Base-by-base conservation (phyloP, 345 rosid genomes). In the Arabidopsis arenosa region DNA sequence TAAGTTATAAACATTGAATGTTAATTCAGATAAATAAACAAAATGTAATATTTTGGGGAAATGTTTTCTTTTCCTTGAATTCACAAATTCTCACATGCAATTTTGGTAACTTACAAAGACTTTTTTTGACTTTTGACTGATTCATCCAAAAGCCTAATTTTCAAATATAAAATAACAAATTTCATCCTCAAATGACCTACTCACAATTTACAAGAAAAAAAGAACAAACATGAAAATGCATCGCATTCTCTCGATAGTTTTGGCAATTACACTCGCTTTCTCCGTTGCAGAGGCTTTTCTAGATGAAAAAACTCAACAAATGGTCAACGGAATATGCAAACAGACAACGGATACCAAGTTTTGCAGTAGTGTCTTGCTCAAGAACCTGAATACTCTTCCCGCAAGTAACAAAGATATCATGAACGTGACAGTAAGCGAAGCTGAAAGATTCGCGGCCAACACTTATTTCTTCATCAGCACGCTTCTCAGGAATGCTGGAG, bases 401-500 rank as follows among this genome's bases (percentile, higher is more conserved):
- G 73, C 73, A 64, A 58, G 68, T 73, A 58, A 48, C 41, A 72
- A 72, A 40, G 81, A 72, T 40, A 63, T 78, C 41, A 7, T 57
- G 73, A 78, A 78, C 62, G 63, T 58, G 68, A 78, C 81, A 8
- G 36, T 78, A 9, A 51, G 9, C 65, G 48, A 13, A 57, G 72
- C 73, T 30, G 57, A 65, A 49, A 72, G 48, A n/a, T 18, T 49
- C 63, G 49, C 75, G 1, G 68, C 53, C 5, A 72, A 65, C 12
- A 65, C 77, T 0, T 28, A 56, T 51, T 78, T 78, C 68, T 78
- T 65, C 81, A 65, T 78, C 68, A 49, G 63, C 49, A 57, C 61
- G 4, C 77, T 78, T 53, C 77, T 78, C 51, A 65, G 73, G 11
- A 43, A 78, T 40, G 77, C 68, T 4, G 77, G 81, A 58, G 73